These are phyloP conservation scores for Glomus cerebriforme DNA, from an alignment of 192 early-diverging fungal genomes.

Conservation along the genomic window DNA sequence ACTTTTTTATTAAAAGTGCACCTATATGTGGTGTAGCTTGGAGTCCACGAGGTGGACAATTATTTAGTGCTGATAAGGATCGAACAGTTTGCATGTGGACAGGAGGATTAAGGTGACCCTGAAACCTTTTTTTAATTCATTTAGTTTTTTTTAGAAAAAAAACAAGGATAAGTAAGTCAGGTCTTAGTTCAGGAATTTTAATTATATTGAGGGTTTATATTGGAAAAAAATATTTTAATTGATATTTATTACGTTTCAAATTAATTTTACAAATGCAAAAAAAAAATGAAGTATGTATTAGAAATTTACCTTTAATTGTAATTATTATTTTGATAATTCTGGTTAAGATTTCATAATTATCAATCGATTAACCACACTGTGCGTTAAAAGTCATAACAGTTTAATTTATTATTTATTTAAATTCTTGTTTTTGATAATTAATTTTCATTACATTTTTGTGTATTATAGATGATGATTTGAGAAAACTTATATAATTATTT, in stretches of 20 bases:
- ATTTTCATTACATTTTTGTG: neutral
- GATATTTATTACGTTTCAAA: neutral
- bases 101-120: slow-evolving; percentile 7
- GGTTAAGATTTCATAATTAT: neutral
- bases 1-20: slow-evolving; percentile 31
- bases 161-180: too few species aligned
- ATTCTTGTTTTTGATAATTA: neutral
- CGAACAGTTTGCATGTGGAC: slow-evolving; percentile 62
- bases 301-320: neutral
- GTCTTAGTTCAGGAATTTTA: neutral
- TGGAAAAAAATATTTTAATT: neutral
- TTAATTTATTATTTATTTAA: neutral
- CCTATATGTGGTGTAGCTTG: slow-evolving; percentile 72
- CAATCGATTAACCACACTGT: too few species aligned
- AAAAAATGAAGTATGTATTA: neutral
- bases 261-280: neutral
- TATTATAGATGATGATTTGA: neutral
- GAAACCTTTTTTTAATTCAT: neutral
- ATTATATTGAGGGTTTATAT: neutral
- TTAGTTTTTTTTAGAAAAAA: too few species aligned
- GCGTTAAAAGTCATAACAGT: neutral
- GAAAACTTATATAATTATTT: neutral
- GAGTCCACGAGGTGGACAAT: slow-evolving; percentile 57
- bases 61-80: slow-evolving; percentile 75
- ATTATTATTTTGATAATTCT: neutral